Percentiles rank a stretch among this genome's conserved stretches.
phyloP scores from a whole-genome alignment of 2,329 filamentous ascomycete genomes.

The Penicillium sp. region DNA sequence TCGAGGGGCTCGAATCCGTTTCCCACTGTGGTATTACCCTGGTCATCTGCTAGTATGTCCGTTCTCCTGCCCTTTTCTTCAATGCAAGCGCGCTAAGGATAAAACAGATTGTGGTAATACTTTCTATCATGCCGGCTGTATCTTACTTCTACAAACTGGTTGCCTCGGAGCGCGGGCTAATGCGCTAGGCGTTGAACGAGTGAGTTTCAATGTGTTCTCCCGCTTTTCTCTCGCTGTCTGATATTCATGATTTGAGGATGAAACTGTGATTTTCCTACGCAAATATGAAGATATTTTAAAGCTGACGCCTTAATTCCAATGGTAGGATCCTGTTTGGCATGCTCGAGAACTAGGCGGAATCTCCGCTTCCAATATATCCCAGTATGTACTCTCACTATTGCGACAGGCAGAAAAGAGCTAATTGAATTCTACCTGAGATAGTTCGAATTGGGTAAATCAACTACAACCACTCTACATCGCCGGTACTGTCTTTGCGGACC shows the following conservation, averaged over 20 bases:
- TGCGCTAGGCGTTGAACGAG: neutral
- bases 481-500: constrained; percentile 11
- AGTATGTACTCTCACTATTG: constrained; percentile 4
- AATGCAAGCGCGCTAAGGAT: neutral
- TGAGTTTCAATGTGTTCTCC: too few relatives aligned
- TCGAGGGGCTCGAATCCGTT: neutral
- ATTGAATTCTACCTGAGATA: neutral
- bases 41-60: constrained; percentile 7
- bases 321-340: constrained; percentile 10
- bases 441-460: constrained; percentile 21
- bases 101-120: constrained; percentile 20
- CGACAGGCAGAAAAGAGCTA: neutral
- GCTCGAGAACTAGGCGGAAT: constrained; percentile 11
- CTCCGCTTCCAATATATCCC: constrained; percentile 12
- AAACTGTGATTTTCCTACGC: too few relatives aligned
- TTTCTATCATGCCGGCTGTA: constrained; percentile 21
- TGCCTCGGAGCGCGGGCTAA: neutral
- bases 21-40: constrained; percentile 5
- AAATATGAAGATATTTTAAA: neutral
- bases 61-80: neutral
- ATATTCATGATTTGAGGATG: too few relatives aligned
- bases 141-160: constrained; percentile 17
- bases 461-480: constrained; percentile 16
- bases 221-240: too few relatives aligned
- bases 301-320: neutral